Evolutionary conservation across 2,329 filamentous ascomycete species (phyloP), one percentile per base, ranked within the genome.

Genomic region (Myriangium duriaei): DNA sequence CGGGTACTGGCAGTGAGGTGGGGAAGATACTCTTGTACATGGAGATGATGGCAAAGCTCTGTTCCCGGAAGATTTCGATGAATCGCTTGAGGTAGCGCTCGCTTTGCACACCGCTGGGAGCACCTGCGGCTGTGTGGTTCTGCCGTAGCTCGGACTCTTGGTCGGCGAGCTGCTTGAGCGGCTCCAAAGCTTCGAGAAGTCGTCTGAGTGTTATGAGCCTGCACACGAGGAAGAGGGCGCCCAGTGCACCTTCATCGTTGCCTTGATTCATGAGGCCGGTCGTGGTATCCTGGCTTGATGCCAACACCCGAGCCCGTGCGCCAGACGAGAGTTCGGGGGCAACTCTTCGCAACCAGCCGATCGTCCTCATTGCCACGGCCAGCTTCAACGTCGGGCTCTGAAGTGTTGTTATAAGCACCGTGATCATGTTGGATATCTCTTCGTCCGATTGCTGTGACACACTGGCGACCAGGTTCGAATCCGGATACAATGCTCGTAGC

Each of bases 51-150:
- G 80, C 82, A 57, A 98, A 98, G 55, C 84, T 94, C 59, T 98
- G 91, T 60, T 98, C 91, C 37, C 91, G 81, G 57, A 96, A 96
- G 17, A 98, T 86, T 56, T 98, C 91, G 50, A 98, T 83, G 59
- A 93, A 98, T 33, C 87, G 74, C 59, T 96, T 98, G 30, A 98
- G 64, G 51, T 86, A 98, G 36, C 86, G 74, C 58, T 96, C 91
- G 1, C 87, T 95, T 57, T 96, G 91, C 52, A 93, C 86, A 0
- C 88, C 88, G 71, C 74, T 72, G 12, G 39, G 35, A 16, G 10
- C 26, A 31, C 11, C n/a, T n/a, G 7, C n/a, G 7, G 29, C 33
- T 12, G 28, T 11, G 12, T 33, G 29, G 21, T 7, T n/a, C 26
- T 43, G 17, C n/a, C 36, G 14, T 4, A 21, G 28, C 4, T 30